Base-by-base conservation (phyloP, 2,329 filamentous ascomycete genomes). In the Daldinia sp. region DNA sequence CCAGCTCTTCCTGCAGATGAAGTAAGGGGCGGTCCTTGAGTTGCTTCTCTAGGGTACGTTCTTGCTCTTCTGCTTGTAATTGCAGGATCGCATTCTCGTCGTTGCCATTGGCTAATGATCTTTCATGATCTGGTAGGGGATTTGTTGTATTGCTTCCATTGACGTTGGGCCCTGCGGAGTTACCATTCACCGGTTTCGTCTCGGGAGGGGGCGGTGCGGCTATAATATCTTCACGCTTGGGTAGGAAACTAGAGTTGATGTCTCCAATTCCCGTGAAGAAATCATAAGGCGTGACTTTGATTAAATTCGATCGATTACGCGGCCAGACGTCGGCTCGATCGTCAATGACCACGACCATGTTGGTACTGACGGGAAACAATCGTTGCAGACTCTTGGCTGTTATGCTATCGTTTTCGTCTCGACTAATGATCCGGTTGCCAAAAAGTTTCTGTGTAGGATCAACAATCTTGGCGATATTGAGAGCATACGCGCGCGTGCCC, bases 301-400 rank as follows among this genome's bases (percentile, higher is more conserved):
- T 93, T 39, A 99, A 87, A 76, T 99, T 98, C 4, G 92, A 88
- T 74, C 92, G 91, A 86, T 97, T 98, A 73, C 91, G 89, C 1
- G 89, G 89, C 96, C 96, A 99, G 6, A 99, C 95, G 78, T 99
- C 96, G 60, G 93, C 93, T 73, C 96, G 89, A 80, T 99, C 96
- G 78, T 99, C 96, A 72, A 99, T 99, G 75, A 99, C 98, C 65
- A 98, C 94, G 0, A 98, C 97, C 96, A 99, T 99, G 80, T 97
- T 95, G 5, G 95, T 98, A 80, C 97, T 97, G 67, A 97, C 93
- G 4, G 97, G 96, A 79, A 99, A 99, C 13, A 99, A 82, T 6
- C 96, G 89, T 77, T 96, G 92, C 33, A 99, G 83, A 73, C 90
- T 96, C 85, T 99, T 99, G 66, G 92, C 90, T 2, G 91, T 93